phyloP scores from a whole-genome alignment of 441 rosid genomes.

The Gossypium schwendimanii region DNA sequence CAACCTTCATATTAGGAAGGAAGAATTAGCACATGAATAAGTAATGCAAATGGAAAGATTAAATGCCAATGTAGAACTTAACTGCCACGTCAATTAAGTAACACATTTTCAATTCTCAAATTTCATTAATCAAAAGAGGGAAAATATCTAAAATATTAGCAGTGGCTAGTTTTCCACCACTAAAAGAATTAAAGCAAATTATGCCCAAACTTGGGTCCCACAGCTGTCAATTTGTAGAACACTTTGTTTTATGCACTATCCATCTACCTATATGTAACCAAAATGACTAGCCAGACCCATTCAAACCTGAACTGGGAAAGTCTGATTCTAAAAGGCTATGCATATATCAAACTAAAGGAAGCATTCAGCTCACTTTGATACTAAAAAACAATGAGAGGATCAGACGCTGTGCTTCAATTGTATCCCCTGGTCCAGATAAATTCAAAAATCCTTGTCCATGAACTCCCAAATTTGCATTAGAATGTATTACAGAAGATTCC shows the following conservation, averaged over 20 bases:
- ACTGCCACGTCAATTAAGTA: neutral
- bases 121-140: neutral
- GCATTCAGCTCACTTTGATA: slow-evolving; percentile 54
- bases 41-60: neutral
- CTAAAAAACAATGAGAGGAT: slow-evolving; percentile 68
- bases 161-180: neutral
- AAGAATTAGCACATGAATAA: slow-evolving; percentile 13
- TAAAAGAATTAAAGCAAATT: neutral
- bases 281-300: neutral
- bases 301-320: neutral
- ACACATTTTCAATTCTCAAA: neutral
- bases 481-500: slow-evolving; percentile 84
- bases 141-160: neutral
- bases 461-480: slow-evolving; percentile 89
- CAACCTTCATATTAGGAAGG: slow-evolving; percentile 53
- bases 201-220: neutral
- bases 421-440: slow-evolving; percentile 75
- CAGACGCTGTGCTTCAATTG: slow-evolving; percentile 77
- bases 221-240: neutral
- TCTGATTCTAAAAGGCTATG: neutral
- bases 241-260: neutral
- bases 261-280: neutral
- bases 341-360: slow-evolving; percentile 3
- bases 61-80: neutral
- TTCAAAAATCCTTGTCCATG: slow-evolving; percentile 80